Percentiles rank a stretch among this genome's conserved stretches.
Conservation (phyloP, 805 yeast species). For the Ogataea pilisensis region DNA sequence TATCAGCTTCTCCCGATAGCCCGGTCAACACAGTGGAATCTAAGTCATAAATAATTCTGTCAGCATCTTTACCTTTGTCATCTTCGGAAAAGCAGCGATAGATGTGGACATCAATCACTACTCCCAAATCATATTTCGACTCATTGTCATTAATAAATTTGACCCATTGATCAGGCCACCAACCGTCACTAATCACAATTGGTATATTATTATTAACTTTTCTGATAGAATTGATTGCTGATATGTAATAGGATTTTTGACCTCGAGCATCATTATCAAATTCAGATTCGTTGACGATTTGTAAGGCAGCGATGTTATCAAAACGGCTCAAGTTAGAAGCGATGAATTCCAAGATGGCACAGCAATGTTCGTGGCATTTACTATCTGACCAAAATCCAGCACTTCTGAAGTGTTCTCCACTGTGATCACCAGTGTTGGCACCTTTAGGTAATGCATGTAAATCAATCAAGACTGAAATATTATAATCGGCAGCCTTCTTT, state of each 20-base stretch:
- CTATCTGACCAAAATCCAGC: slow-evolving; percentile 63
- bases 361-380: slow-evolving; percentile 39
- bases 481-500: slow-evolving; percentile 51
- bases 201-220: slow-evolving; percentile 55
- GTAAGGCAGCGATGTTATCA: slow-evolving; percentile 78
- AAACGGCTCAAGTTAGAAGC: slow-evolving; percentile 50
- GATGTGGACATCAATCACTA: slow-evolving; percentile 78
- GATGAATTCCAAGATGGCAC: slow-evolving; percentile 52
- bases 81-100: slow-evolving; percentile 80
- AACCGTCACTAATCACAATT: slow-evolving; percentile 83
- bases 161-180: slow-evolving; percentile 84
- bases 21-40: slow-evolving; percentile 45
- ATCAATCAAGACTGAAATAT: slow-evolving; percentile 77
- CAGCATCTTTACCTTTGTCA: slow-evolving; percentile 65
- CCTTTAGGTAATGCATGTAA: slow-evolving; percentile 91
- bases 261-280: slow-evolving; percentile 50
- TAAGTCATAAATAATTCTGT: slow-evolving; percentile 57
- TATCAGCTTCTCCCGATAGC: slow-evolving; percentile 47
- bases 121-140: slow-evolving; percentile 44
- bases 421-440: slow-evolving; percentile 81
- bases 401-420: slow-evolving; percentile 59
- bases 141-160: slow-evolving; percentile 52
- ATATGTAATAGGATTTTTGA: slow-evolving; percentile 58
- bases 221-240: slow-evolving; percentile 61
- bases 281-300: slow-evolving; percentile 80